Conservation (phyloP, 352 stramenopile species). For the Globisporangium cystogenes region DNA sequence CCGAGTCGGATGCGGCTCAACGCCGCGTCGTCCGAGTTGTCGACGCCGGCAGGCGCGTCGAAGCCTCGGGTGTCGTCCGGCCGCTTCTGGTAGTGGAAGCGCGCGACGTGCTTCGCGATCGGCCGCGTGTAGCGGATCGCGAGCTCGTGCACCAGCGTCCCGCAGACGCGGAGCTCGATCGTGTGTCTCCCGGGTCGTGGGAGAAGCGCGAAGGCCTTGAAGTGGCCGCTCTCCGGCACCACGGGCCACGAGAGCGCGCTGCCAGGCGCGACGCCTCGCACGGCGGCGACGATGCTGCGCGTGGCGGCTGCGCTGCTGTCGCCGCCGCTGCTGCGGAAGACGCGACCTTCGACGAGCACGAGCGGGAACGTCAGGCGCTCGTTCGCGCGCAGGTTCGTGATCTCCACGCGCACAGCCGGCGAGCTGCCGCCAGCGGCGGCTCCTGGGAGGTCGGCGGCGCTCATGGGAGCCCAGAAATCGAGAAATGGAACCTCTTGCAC, state of each 20-base stretch:
- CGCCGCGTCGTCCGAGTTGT: conserved; percentile 51
- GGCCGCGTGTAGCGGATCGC: conserved; percentile 28
- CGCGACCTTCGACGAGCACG: conserved; percentile 40
- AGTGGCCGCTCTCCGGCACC: conserved; percentile 30
- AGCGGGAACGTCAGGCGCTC: conserved; percentile 55
- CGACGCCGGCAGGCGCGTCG: conserved; percentile 38
- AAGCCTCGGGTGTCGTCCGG: conserved; percentile 38
- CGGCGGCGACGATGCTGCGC: conserved; percentile 2
- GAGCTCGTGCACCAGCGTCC: conserved; percentile 15
- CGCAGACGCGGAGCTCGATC: conserved; percentile 18
- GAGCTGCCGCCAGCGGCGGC: too few relatives aligned
- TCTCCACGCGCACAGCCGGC: conserved; percentile 27
- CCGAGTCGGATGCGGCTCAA: conserved; percentile 40
- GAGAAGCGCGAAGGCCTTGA: conserved; percentile 65
- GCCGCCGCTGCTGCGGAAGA: conserved; percentile 26
- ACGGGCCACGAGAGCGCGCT: conserved; percentile 40
- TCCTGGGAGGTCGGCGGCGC: not conserved
- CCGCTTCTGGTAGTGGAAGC: conserved; percentile 65
- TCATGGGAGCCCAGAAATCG: not conserved
- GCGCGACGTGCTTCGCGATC: conserved; percentile 29
- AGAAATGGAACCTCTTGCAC: not conserved
- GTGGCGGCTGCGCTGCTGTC: conserved; percentile 3
- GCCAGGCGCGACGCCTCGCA: not conserved
- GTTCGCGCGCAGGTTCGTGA: conserved; percentile 82
- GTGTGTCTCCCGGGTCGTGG: conserved; percentile 31